Evolutionary conservation across 192 early-diverging fungal species (phyloP), one percentile per base, ranked within the genome.

Genomic region (Backusella morwellensis): DNA sequence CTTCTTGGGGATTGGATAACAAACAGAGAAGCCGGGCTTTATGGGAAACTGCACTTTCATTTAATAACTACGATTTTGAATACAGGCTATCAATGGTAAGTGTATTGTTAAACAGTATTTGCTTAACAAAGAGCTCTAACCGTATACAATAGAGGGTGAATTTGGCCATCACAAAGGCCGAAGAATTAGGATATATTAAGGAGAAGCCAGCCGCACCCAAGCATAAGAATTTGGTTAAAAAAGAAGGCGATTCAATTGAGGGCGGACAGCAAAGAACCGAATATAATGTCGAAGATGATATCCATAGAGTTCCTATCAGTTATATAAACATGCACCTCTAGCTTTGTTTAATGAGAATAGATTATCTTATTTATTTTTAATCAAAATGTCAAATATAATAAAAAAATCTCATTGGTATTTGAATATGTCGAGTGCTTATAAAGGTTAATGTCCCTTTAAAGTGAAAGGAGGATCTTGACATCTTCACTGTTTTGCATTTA

Each of bases 31-130:
- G 81, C 63, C 82, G 83, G 44, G 34, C 23, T 0, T 69, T 79
- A 11, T 88, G 87, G 87, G 87, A 86, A 26, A 78, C 68, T 42
- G 82, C 87, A 1, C 63, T 75, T 34, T 66, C 67, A 6, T 84
- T 68, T 56, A 80, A 73, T 21, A 81, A 80, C 11, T 88, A 81
- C 41, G 85, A 86, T 67, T 88, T 88, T 79, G 85, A 88, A 78
- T 85, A 83, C 74, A 70, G 87, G 67, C 34, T 81, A 4, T 68
- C 79, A 52, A 26, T 77, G 41, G 76, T 77, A 67, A 72, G 56
- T 67, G 15, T 38, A 47, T n/a, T 21, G 6, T 41, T 19, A 8
- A 14, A 32, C 1, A 2, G 35, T 19, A 11, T 23, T 52, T 17
- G 6, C 7, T n/a, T 6, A 50, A 50, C 6, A 50, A 50, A 50